phyloP scores from a whole-genome alignment of 169 alveolate genomes.

The Cryptosporidium bovis region DNA sequence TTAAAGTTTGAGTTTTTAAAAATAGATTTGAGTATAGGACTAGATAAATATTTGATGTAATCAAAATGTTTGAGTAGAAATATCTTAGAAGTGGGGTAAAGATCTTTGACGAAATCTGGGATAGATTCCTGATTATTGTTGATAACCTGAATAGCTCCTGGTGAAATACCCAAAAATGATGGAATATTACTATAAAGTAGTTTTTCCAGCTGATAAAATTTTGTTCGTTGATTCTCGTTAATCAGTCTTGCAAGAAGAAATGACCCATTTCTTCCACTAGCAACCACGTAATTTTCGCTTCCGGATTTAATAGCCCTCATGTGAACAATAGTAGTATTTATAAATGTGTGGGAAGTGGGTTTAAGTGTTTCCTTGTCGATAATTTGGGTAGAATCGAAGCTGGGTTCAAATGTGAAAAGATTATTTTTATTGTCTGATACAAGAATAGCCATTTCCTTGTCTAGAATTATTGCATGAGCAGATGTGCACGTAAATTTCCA shows the following conservation, averaged over 20 bases:
- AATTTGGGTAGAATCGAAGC: constrained; percentile 52
- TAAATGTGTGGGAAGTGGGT: constrained; percentile 33
- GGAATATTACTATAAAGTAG: constrained; percentile 36
- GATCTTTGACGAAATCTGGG: constrained; percentile 25
- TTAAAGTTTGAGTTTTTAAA: constrained; percentile 26
- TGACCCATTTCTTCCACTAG: constrained; percentile 70
- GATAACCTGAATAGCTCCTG: background rate
- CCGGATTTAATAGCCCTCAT: constrained; percentile 44
- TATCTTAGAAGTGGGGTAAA: constrained; percentile 48
- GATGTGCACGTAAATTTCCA: constrained; percentile 74
- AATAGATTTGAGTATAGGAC: constrained; percentile 35
- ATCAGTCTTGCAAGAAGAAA: constrained; percentile 20
- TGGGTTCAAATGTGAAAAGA: constrained; percentile 35
- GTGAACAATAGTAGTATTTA: constrained; percentile 41
- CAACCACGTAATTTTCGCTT: constrained; percentile 19
- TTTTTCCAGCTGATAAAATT: constrained; percentile 7
- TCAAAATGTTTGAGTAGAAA: constrained; percentile 5
- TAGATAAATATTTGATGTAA: constrained; percentile 38
- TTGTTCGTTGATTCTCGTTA: constrained; percentile 3
- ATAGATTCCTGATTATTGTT: constrained; percentile 3
- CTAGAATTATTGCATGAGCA: constrained; percentile 55
- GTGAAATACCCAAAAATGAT: constrained; percentile 27
- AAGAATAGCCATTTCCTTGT: constrained; percentile 32
- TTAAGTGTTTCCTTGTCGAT: constrained; percentile 61
- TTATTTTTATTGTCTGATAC: constrained; percentile 57